Conservation (phyloP, 2,329 filamentous ascomycete species). For the Emergomyces africanus region DNA sequence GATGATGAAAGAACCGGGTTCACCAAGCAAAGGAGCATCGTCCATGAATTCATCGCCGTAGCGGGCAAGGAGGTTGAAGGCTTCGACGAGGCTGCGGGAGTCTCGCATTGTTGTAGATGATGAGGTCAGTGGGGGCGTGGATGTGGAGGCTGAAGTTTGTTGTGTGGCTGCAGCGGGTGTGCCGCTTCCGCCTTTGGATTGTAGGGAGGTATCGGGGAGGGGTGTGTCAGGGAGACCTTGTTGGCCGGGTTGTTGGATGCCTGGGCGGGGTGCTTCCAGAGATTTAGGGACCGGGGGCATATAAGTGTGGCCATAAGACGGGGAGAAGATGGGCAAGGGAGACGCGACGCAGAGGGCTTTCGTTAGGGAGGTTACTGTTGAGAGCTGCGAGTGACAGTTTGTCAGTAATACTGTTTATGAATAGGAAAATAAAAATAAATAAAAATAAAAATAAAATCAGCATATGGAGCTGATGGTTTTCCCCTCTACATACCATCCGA, state of each 20-base stretch:
- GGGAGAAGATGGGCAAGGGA: constrained; percentile 43
- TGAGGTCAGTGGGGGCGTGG: constrained; percentile 8
- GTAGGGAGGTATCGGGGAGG: constrained; percentile 25
- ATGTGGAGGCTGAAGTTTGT: not conserved
- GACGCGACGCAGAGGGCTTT: constrained; percentile 43
- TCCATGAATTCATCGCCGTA: constrained; percentile 52
- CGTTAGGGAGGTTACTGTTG: constrained; percentile 42
- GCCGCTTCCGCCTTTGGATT: constrained; percentile 18
- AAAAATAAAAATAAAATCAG: not conserved
- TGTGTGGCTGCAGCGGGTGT: constrained; percentile 11
- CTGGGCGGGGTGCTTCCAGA: constrained; percentile 21
- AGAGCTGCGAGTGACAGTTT: constrained; percentile 31
- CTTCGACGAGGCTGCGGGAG: constrained; percentile 32
- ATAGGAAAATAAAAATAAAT: not conserved
- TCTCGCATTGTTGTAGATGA: constrained; percentile 17
- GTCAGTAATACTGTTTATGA: not conserved
- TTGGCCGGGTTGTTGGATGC: constrained; percentile 25
- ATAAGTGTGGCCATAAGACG: constrained; percentile 49
- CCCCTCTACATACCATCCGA: constrained; percentile 34
- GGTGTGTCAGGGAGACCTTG: constrained; percentile 37
- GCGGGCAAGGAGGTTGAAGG: constrained; percentile 38
- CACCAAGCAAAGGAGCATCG: constrained; percentile 49
- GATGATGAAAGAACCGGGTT: constrained; percentile 50
- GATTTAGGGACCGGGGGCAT: constrained; percentile 36
- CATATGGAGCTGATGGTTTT: constrained; percentile 5